Evolutionary conservation across 148 eudicot species (phyloP).

Genomic region (Chenopodium formosanum): DNA sequence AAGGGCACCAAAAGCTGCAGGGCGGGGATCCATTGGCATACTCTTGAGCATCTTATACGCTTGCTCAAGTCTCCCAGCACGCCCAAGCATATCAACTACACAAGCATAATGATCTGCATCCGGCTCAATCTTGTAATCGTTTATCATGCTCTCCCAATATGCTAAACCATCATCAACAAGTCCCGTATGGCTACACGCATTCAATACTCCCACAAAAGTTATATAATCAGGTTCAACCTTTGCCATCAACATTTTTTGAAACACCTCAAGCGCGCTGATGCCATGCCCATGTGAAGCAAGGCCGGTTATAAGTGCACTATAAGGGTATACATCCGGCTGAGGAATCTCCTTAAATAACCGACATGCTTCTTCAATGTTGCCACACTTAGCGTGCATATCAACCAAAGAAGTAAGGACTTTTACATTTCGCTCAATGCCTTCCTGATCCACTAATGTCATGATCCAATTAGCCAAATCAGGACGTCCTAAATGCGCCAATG

Average conservation of each 20-base stretch:
- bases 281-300: slow-evolving; percentile 51
- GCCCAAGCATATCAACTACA: slow-evolving; percentile 48
- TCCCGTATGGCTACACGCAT: slow-evolving; percentile 44
- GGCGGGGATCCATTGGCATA: slow-evolving; percentile 38
- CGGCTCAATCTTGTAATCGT: slow-evolving; percentile 39
- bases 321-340: slow-evolving; percentile 39
- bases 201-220: slow-evolving; percentile 45
- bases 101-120: slow-evolving; percentile 51
- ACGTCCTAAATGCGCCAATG: slow-evolving; percentile 37
- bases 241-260: slow-evolving; percentile 28
- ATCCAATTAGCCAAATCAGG: slow-evolving; percentile 42
- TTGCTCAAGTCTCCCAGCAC: slow-evolving; percentile 46
- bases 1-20: slow-evolving; percentile 45
- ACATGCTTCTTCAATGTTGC: slow-evolving; percentile 45
- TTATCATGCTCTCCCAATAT: slow-evolving; percentile 45
- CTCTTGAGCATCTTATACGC: slow-evolving; percentile 33
- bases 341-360: slow-evolving; percentile 33
- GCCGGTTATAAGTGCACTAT: slow-evolving; percentile 47
- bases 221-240: slow-evolving; percentile 40
- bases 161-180: slow-evolving; percentile 42
- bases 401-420: slow-evolving; percentile 40
- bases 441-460: slow-evolving; percentile 18
- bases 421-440: slow-evolving; percentile 32
- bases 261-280: slow-evolving; percentile 33
- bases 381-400: slow-evolving; percentile 49